A percentile compares a stretch with the other conserved stretches of the same genome.
Evolutionary conservation across 768 basidiomycete genomes (phyloP).

Genomic region (Coprinopsis marcescibilis): DNA sequence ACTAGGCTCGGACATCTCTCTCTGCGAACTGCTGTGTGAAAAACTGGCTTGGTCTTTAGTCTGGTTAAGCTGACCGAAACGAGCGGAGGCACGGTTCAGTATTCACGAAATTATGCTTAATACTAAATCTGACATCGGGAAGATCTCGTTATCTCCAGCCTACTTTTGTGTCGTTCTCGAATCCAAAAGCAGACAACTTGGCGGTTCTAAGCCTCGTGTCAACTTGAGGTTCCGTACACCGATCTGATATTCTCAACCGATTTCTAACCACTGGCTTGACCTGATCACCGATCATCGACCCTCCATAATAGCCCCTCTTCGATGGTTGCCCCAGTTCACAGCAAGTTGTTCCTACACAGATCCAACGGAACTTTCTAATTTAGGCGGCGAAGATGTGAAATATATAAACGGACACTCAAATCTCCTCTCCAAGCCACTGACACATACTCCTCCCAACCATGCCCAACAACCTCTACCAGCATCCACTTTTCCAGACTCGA

Average conservation of each 20-base stretch:
- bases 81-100: neutral
- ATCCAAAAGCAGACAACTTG: neutral
- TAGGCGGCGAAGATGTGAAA: neutral
- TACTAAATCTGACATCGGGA: conserved; percentile 6
- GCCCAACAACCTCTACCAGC: conserved; percentile 32
- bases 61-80: neutral
- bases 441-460: conserved; percentile 17
- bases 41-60: too few species aligned
- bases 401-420: neutral
- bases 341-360: neutral
- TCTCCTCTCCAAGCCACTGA: neutral
- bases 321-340: neutral
- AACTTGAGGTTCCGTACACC: neutral
- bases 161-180: conserved; percentile 5
- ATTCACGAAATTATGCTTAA: neutral
- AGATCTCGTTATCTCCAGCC: neutral
- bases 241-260: conserved; percentile 5
- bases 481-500: conserved; percentile 41
- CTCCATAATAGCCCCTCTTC: too few species aligned
- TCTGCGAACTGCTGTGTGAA: too few species aligned
- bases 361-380: neutral
- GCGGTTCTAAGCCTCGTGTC: conserved; percentile 1
- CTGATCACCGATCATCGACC: conserved; percentile 1
- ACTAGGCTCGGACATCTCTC: too few species aligned
- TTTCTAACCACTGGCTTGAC: neutral